Percentiles rank a stretch among this genome's conserved stretches.
These are phyloP conservation scores for Xerocomus potaroensis DNA, from an alignment of 768 basidiomycete species.

Conservation along the genomic window DNA sequence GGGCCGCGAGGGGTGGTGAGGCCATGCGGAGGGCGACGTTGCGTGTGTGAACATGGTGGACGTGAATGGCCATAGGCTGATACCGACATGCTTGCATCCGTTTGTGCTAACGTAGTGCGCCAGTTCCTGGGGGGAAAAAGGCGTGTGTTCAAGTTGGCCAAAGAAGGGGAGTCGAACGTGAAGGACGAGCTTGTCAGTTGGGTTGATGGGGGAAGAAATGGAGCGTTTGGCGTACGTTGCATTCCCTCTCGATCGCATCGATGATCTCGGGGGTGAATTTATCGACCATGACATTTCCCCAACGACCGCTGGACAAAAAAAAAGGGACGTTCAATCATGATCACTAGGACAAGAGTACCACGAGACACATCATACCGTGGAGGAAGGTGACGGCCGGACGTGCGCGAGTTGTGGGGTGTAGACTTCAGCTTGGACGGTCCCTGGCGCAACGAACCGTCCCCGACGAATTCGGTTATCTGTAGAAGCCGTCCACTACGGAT, in stretches of 20 bases:
- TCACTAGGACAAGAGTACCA: not conserved
- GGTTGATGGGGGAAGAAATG: too few species aligned
- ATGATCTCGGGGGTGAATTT: conserved; percentile 3
- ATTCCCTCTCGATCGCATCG: not conserved
- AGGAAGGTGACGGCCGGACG: not conserved
- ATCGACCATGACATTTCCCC: conserved; percentile 11
- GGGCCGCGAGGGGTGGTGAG: conserved; percentile 3
- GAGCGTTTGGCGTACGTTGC: not conserved
- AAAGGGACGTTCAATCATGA: not conserved
- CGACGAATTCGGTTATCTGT: not conserved
- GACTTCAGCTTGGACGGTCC: not conserved
- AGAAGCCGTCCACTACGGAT: not conserved
- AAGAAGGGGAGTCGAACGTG: too few species aligned
- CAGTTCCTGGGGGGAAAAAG: not conserved
- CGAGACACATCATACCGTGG: not conserved
- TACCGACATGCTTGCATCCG: not conserved
- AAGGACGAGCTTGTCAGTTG: too few species aligned
- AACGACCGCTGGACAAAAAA: conserved; percentile 9
- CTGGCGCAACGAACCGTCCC: not conserved
- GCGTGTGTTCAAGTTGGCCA: not conserved
- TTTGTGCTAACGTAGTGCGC: not conserved
- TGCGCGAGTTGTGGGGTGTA: too few species aligned
- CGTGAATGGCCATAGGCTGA: conserved; percentile 16
- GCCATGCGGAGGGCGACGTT: conserved; percentile 14
- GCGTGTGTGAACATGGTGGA: conserved; percentile 9